Evolutionary conservation across 1,284 basidiomycete species (phyloP).

Genomic region (Mycosarcoma maydis): DNA sequence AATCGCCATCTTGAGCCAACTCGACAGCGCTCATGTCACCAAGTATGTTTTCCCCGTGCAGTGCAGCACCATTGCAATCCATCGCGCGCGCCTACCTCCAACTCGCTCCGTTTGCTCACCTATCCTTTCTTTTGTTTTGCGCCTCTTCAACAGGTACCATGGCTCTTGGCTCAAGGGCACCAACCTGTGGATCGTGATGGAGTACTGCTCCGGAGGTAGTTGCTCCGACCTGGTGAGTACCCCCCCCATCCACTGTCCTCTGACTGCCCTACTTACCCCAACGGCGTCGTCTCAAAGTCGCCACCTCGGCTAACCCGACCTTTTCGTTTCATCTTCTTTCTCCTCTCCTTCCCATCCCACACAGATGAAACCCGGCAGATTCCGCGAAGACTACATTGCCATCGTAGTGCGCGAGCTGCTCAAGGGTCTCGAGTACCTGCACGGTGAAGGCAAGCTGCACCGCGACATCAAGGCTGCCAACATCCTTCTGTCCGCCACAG

Average conservation of each 20-base stretch:
- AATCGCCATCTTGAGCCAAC: constrained; percentile 96
- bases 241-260: background rate
- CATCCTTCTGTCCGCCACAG: constrained; percentile 88
- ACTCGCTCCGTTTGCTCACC: no score
- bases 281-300: no score
- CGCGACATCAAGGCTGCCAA: constrained; percentile 99
- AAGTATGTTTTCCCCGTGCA: no score
- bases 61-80: no score
- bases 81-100: no score
- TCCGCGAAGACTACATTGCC: constrained; percentile 97
- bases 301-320: constrained; percentile 1
- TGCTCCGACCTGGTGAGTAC: constrained; percentile 70
- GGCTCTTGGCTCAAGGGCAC: constrained; percentile 92
- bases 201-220: constrained; percentile 76
- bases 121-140: background rate
- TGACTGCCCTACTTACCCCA: no score
- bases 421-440: constrained; percentile 91
- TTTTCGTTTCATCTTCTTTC: constrained; percentile 10
- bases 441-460: constrained; percentile 94
- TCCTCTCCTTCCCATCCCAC: background rate
- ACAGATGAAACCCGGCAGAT: constrained; percentile 96
- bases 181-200: constrained; percentile 99
- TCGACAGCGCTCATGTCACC: constrained; percentile 94
- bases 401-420: constrained; percentile 93
- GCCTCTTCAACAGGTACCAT: constrained; percentile 78